Evolutionary conservation across 2,329 filamentous ascomycete genomes (phyloP).

Genomic region (Knufia fluminis): DNA sequence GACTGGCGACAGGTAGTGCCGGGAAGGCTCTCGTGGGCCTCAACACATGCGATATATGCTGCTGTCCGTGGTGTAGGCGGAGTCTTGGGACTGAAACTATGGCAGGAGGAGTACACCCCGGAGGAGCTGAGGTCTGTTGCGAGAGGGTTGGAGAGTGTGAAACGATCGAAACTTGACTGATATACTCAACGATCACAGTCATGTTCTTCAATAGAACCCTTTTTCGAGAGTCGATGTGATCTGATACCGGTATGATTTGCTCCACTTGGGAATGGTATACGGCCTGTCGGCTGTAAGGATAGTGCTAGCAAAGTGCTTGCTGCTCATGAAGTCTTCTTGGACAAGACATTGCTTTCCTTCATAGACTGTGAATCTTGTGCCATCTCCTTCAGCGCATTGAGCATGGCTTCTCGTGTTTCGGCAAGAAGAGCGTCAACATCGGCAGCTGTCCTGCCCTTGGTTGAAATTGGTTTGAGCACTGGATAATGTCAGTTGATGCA

Average conservation of each 20-base stretch:
- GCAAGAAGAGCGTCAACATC: slow-evolving; percentile 68
- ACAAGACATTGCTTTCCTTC: not conserved
- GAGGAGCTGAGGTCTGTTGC: slow-evolving; percentile 1
- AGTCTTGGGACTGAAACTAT: not conserved
- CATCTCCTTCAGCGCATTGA: slow-evolving; percentile 46
- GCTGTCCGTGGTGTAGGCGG: not conserved
- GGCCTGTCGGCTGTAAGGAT: too few relatives aligned
- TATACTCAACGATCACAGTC: not conserved
- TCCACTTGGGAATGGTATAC: too few relatives aligned
- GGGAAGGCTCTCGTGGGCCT: not conserved
- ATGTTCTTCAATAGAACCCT: too few relatives aligned
- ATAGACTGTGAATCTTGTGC: slow-evolving; percentile 14
- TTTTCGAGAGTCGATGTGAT: too few relatives aligned
- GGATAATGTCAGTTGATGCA: not conserved
- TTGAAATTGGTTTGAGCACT: slow-evolving; percentile 76
- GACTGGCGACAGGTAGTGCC: slow-evolving; percentile 1
- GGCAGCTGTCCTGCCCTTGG: slow-evolving; percentile 58
- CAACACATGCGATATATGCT: slow-evolving; percentile 1
- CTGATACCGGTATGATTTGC: too few relatives aligned
- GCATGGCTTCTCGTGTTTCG: slow-evolving; percentile 65
- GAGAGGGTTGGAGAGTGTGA: not conserved
- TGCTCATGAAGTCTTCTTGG: slow-evolving; percentile 4
- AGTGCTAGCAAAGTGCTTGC: not conserved
- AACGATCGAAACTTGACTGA: not conserved
- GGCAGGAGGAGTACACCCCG: slow-evolving; percentile 6